Conservation (phyloP, 192 early-diverging fungal genomes). For the Helicostylum pulchrum region DNA sequence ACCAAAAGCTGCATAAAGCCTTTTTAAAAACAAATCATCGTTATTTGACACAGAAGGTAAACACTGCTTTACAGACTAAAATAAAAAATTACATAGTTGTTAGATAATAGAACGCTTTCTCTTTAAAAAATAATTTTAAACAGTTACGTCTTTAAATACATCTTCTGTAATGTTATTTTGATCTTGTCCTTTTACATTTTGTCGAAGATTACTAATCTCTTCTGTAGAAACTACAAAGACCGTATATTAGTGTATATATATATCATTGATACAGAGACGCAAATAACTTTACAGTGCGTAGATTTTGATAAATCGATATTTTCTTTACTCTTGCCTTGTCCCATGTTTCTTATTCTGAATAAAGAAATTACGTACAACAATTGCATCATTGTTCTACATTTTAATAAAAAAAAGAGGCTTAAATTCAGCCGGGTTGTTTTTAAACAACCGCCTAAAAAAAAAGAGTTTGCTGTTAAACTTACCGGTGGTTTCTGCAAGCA, state of each 20-base stretch:
- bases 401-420: too few relatives aligned
- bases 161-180: slow-evolving; percentile 60
- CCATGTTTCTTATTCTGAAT: slow-evolving; percentile 27
- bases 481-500: too few relatives aligned
- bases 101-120: neutral
- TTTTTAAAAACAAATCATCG: slow-evolving; percentile 71
- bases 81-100: neutral
- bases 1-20: slow-evolving; percentile 78
- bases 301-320: slow-evolving; percentile 43
- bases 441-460: too few relatives aligned
- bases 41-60: slow-evolving; percentile 51
- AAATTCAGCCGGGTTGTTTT: too few relatives aligned
- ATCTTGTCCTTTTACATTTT: slow-evolving; percentile 41
- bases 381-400: too few relatives aligned
- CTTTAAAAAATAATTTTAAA: neutral
- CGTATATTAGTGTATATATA: too few relatives aligned
- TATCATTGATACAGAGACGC: too few relatives aligned
- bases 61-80: slow-evolving; percentile 51
- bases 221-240: slow-evolving; percentile 41
- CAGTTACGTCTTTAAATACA: slow-evolving; percentile 64
- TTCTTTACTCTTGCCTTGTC: slow-evolving; percentile 53
- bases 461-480: too few relatives aligned
- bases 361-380: too few relatives aligned
- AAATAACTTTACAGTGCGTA: too few relatives aligned
- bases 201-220: slow-evolving; percentile 47